Evolutionary conservation across 2,329 filamentous ascomycete species (phyloP).

Genomic region (Aspergillus felis): DNA sequence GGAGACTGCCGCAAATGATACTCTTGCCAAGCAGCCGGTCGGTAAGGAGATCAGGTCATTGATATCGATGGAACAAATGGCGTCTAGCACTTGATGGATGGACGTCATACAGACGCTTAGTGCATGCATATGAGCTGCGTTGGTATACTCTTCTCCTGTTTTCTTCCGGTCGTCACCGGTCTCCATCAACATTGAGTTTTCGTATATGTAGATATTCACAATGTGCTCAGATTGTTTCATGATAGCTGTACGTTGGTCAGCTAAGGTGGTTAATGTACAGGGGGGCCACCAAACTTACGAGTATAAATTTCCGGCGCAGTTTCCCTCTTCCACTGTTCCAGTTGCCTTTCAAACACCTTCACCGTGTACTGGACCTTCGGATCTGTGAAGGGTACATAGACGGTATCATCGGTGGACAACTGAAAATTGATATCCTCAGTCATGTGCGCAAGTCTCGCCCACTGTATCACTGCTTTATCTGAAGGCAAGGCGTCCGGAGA

Average conservation of each 20-base stretch:
- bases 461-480: slow-evolving; percentile 54
- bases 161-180: slow-evolving; percentile 42
- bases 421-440: slow-evolving; percentile 66
- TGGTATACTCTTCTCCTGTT: slow-evolving; percentile 30
- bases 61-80: slow-evolving; percentile 60
- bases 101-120: slow-evolving; percentile 64
- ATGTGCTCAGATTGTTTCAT: slow-evolving; percentile 62
- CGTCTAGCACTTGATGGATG: slow-evolving; percentile 63
- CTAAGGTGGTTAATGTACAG: not conserved
- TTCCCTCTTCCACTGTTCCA: slow-evolving; percentile 57
- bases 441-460: slow-evolving; percentile 57
- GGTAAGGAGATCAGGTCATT: slow-evolving; percentile 60
- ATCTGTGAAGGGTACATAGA: slow-evolving; percentile 54
- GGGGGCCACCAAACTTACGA: slow-evolving; percentile 43
- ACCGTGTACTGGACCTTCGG: slow-evolving; percentile 62
- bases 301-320: slow-evolving; percentile 52
- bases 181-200: slow-evolving; percentile 67
- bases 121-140: slow-evolving; percentile 61
- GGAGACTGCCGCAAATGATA: slow-evolving; percentile 67
- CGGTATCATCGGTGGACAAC: slow-evolving; percentile 64
- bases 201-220: slow-evolving; percentile 70
- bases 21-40: slow-evolving; percentile 67
- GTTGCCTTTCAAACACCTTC: slow-evolving; percentile 60
- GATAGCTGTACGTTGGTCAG: slow-evolving; percentile 45
- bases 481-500: slow-evolving; percentile 55